Conservation (phyloP, 169 alveolate genomes). For the Plasmodium ovale region DNA sequence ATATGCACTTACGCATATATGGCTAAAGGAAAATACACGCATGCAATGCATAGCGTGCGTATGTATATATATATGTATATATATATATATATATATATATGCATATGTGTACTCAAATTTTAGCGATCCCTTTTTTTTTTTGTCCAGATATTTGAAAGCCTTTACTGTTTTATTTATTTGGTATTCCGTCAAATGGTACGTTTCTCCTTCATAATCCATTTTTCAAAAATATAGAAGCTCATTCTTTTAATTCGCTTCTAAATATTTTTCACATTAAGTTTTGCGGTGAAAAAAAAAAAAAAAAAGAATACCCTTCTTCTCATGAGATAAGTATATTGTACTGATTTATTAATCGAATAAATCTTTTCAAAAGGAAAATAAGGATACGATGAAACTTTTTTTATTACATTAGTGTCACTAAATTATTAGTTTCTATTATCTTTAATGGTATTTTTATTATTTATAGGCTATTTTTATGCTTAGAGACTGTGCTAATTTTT, state of each 20-base stretch:
- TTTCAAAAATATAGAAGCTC: background rate
- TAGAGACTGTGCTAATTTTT: too few relatives aligned
- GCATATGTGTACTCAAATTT: conserved; percentile 41
- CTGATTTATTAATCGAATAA: background rate
- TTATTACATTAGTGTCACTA: background rate
- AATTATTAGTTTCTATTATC: background rate
- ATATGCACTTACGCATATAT: background rate
- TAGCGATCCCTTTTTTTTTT: conserved; percentile 62
- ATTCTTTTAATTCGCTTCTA: background rate
- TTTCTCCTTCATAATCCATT: conserved; percentile 76
- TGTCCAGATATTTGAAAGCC: conserved; percentile 70
- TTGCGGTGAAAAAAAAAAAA: background rate
- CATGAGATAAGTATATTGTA: background rate
- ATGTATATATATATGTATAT: too few relatives aligned
- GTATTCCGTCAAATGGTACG: conserved; percentile 69
- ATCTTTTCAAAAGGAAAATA: background rate
- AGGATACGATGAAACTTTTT: background rate
- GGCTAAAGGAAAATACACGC: background rate
- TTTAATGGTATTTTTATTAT: too few relatives aligned
- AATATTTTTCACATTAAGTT: background rate
- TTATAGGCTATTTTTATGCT: too few relatives aligned
- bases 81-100: too few relatives aligned
- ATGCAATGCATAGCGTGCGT: background rate
- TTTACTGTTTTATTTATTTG: conserved; percentile 68
- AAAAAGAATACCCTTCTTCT: background rate